Percentiles rank a stretch among this genome's conserved stretches.
These are phyloP conservation scores for Xylaria venustula DNA, from an alignment of 495 filamentous ascomycete genomes.

Conservation along the genomic window DNA sequence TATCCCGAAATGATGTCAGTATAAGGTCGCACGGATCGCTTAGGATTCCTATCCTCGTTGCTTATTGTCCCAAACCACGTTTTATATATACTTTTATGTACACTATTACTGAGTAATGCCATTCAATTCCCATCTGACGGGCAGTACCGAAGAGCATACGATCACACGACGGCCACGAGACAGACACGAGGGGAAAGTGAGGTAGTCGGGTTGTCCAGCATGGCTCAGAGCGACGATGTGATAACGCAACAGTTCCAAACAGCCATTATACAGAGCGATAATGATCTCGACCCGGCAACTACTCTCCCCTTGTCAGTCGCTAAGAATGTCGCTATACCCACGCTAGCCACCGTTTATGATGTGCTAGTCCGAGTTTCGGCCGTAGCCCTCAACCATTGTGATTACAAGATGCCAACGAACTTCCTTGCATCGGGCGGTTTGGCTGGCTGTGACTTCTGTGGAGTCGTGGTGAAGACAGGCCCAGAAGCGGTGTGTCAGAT, in stretches of 20 bases:
- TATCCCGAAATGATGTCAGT: no score
- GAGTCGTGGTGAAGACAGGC: constrained; percentile 37
- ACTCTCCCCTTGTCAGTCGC: not conserved
- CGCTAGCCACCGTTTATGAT: constrained; percentile 22
- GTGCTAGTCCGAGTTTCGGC: constrained; percentile 44
- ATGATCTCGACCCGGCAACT: not conserved
- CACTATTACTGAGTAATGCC: no score
- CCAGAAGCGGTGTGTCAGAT: not conserved
- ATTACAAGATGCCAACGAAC: constrained; percentile 44
- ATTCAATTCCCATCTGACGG: no score
- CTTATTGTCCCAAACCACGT: no score
- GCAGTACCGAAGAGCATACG: no score
- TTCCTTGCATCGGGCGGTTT: constrained; percentile 35
- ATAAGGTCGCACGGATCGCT: no score
- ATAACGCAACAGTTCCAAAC: not conserved
- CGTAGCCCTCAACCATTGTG: constrained; percentile 49
- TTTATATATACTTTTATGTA: no score
- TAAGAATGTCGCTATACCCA: not conserved
- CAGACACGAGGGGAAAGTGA: no score
- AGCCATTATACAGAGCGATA: not conserved
- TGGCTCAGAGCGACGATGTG: no score
- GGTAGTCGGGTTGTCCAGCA: no score
- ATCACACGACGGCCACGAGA: no score
- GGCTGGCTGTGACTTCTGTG: constrained; percentile 47
- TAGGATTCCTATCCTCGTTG: no score